A percentile compares a stretch with the other conserved stretches of the same genome.
phyloP scores from a whole-genome alignment of 768 basidiomycete species.

The Xerocomellus chrysenteron region DNA sequence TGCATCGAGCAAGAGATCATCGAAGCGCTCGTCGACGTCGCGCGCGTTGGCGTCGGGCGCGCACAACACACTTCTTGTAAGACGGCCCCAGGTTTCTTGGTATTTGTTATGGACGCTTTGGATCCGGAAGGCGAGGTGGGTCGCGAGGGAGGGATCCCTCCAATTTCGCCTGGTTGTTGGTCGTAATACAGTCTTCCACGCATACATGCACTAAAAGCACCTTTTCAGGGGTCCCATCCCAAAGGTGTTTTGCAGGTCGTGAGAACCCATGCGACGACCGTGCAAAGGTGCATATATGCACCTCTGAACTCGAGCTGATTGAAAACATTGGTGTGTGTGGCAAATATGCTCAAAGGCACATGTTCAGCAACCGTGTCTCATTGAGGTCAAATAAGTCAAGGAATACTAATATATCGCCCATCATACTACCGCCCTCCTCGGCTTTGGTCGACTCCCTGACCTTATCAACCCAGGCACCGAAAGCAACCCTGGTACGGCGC shows the following conservation, averaged over 20 bases:
- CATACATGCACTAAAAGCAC: conserved; percentile 83
- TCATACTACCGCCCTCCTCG: conserved; percentile 38
- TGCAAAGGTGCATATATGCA: conserved; percentile 32
- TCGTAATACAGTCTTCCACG: conserved; percentile 69
- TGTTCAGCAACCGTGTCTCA: conserved; percentile 60
- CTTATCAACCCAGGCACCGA: conserved; percentile 74
- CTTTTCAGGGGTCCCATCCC: conserved; percentile 67
- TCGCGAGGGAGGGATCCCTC: conserved; percentile 76
- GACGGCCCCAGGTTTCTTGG: too few species aligned
- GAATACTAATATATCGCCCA: conserved; percentile 45
- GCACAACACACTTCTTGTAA: too few species aligned
- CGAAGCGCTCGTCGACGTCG: too few species aligned
- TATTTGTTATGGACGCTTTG: conserved; percentile 62
- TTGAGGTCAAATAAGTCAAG: conserved; percentile 39
- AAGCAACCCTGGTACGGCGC: conserved; percentile 62
- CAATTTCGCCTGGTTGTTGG: conserved; percentile 58
- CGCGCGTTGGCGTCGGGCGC: too few species aligned
- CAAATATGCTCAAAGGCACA: conserved; percentile 72
- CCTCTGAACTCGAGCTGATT: conserved; percentile 69
- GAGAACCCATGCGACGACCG: background rate
- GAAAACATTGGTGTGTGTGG: conserved; percentile 60
- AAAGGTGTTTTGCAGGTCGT: conserved; percentile 51
- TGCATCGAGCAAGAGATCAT: conserved; percentile 6
- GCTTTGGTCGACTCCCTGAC: conserved; percentile 35
- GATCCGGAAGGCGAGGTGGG: conserved; percentile 72